Evolutionary conservation across 306 rosid species (phyloP), one percentile per base, ranked within the genome.

Genomic region (Acacia crassicarpa): DNA sequence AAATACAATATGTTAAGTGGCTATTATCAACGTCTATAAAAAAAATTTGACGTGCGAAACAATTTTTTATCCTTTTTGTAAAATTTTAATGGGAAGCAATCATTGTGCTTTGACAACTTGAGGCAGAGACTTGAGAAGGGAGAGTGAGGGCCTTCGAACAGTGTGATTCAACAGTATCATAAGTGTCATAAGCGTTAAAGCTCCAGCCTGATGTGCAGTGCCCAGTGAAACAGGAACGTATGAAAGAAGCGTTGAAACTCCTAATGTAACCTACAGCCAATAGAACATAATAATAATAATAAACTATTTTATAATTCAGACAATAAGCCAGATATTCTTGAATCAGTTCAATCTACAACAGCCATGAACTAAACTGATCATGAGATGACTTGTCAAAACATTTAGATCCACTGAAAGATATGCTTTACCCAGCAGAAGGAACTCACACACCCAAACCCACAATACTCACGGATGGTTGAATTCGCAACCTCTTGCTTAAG

Each of bases 121-220:
- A 74, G 97, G 93, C 67, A 94, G 88, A 72, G 98, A 82, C 83
- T 92, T 92, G 53, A 91, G 89, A 85, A 91, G 94, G 81, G 86
- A 4, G 41, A 80, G 45, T 6, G 98, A 94, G 0, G 98, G 98
- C 88, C 73, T 91, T 56, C 97, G 87, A 73, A 92, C 84, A 0
- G 93, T 92, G 89, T 94, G 98, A 68, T 84, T 91, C 68, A 94
- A 93, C 77, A 91, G 84, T 75, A 92, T 66, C 89, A 89, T 67
- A 53, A 94, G 78, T 2, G 97, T 88, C 87, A 94, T 45, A 63
- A 94, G 96, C 6, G 96, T 90, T 82, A 94, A 89, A 77, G 97
- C 98, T 27, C 98, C 97, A 3, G 97, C 96, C 78, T 94, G 98
- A 90, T 92, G 97, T 25, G 96, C 96, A 12, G 92, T 86, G 53